These are phyloP conservation scores for Phlegmacium glaucopus DNA, from an alignment of 768 basidiomycete genomes.

Conservation along the genomic window DNA sequence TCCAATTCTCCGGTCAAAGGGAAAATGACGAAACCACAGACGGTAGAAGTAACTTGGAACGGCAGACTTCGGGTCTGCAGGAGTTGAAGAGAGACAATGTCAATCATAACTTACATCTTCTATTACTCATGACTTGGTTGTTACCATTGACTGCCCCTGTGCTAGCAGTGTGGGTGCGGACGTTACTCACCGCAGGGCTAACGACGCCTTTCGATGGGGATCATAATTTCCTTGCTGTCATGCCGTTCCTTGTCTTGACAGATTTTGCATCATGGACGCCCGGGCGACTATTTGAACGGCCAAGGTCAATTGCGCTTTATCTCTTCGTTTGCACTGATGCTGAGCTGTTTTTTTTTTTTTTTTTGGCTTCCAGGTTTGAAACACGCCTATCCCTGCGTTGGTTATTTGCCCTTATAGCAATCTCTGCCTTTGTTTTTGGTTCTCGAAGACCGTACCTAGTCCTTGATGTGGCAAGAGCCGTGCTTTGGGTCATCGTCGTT, in stretches of 20 bases:
- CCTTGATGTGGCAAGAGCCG: conserved; percentile 56
- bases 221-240: conserved; percentile 64
- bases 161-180: conserved; percentile 87
- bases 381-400: conserved; percentile 44
- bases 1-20: conserved; percentile 4
- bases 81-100: conserved; percentile 29
- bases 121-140: conserved; percentile 78
- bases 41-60: conserved; percentile 2
- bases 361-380: conserved; percentile 40
- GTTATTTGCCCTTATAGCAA: conserved; percentile 48
- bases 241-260: conserved; percentile 61
- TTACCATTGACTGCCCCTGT: conserved; percentile 76
- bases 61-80: conserved; percentile 8
- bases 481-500: conserved; percentile 42
- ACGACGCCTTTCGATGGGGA: conserved; percentile 81
- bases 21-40: conserved; percentile 4
- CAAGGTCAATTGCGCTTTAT: conserved; percentile 30
- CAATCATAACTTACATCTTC: conserved; percentile 55
- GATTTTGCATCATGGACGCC: conserved; percentile 56
- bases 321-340: conserved; percentile 3
- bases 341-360: conserved; percentile 5
- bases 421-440: conserved; percentile 60
- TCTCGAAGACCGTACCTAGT: conserved; percentile 64
- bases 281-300: conserved; percentile 37
- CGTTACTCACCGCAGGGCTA: conserved; percentile 74